Conservation (phyloP, 805 yeast genomes). For the Metschnikowia bowlesiae region DNA sequence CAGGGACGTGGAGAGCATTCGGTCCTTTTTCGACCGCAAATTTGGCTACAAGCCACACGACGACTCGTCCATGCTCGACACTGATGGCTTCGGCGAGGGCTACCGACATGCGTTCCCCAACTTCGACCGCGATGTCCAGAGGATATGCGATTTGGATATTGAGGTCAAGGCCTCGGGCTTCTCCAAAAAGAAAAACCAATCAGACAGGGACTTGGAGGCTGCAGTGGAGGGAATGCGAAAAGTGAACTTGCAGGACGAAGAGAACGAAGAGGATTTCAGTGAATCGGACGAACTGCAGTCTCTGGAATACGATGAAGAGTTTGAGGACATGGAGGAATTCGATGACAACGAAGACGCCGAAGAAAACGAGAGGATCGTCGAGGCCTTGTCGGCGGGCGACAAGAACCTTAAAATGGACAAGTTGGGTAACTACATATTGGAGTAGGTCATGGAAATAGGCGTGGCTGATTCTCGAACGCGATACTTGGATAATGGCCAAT, state of each 20-base stretch:
- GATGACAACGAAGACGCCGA: constrained; percentile 25
- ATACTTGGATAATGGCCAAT: no score
- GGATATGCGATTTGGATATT: constrained; percentile 71
- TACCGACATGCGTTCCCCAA: constrained; percentile 72
- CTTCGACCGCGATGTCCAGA: constrained; percentile 68
- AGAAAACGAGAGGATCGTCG: constrained; percentile 56
- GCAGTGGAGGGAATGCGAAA: constrained; percentile 70
- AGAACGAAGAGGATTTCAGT: constrained; percentile 42
- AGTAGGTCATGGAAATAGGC: constrained; percentile 21
- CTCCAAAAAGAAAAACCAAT: constrained; percentile 39
- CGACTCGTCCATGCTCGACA: constrained; percentile 69
- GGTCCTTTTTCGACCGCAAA: constrained; percentile 75
- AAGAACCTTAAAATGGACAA: constrained; percentile 73
- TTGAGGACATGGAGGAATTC: constrained; percentile 30
- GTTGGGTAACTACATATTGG: constrained; percentile 74
- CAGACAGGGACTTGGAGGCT: constrained; percentile 61
- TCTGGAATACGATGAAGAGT: constrained; percentile 30
- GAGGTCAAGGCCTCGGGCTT: constrained; percentile 91
- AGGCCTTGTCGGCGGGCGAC: constrained; percentile 62
- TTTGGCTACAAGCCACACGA: constrained; percentile 66
- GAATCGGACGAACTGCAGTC: constrained; percentile 21
- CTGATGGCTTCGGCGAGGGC: constrained; percentile 80
- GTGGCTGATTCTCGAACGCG: no score
- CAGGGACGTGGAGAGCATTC: constrained; percentile 89
- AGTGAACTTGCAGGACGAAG: constrained; percentile 24